Percentiles rank a stretch among this genome's conserved stretches.
phyloP scores from a whole-genome alignment of 2,329 filamentous ascomycete species.

The Fusarium palustre region DNA sequence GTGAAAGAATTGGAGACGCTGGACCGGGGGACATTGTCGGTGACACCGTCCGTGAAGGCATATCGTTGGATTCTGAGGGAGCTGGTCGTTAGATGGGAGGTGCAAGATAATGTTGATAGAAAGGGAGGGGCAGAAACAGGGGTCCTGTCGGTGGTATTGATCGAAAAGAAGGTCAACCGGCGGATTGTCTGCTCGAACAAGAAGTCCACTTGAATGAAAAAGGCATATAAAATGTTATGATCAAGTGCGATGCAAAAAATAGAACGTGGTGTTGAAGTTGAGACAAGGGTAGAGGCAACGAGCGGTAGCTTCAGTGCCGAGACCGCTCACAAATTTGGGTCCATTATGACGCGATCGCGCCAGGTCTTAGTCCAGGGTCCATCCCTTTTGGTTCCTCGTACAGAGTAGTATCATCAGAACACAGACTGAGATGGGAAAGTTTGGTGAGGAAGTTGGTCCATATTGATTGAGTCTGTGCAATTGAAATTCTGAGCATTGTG shows the following conservation, averaged over 20 bases:
- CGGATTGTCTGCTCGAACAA: background rate
- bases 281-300: conserved; percentile 23
- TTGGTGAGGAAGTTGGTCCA: background rate
- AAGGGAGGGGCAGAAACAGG: conserved; percentile 23
- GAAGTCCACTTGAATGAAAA: fast-evolving
- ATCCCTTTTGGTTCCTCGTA: background rate
- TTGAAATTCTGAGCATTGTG: background rate
- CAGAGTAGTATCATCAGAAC: background rate
- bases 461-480: conserved; percentile 24
- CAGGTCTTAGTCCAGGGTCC: conserved; percentile 19
- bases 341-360: conserved; percentile 42
- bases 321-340: conserved; percentile 32
- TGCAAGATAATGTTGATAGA: background rate
- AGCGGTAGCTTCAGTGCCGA: conserved; percentile 30
- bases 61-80: conserved; percentile 33
- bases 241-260: background rate
- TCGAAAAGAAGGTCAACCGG: background rate
- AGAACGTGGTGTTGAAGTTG: conserved; percentile 7
- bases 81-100: conserved; percentile 13
- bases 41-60: conserved; percentile 43
- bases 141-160: background rate
- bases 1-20: conserved; percentile 42
- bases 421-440: background rate
- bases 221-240: background rate
- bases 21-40: conserved; percentile 41